Percentiles rank a stretch among this genome's conserved stretches.
phyloP scores from a whole-genome alignment of 352 stramenopile genomes.

The Peronospora destructor region DNA sequence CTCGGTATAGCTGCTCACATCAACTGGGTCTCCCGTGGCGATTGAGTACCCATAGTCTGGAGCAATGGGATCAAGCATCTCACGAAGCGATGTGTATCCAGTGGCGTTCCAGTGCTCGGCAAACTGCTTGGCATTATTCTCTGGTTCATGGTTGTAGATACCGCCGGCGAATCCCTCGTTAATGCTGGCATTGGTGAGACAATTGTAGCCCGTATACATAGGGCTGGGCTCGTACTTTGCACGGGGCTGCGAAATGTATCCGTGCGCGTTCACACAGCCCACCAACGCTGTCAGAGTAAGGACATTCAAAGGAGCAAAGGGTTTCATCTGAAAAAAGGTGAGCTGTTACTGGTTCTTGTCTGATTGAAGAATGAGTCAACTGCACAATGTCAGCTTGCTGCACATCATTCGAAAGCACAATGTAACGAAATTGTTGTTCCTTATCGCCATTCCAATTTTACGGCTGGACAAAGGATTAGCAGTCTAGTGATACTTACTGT shows the following conservation, averaged over 20 bases:
- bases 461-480: too few relatives aligned
- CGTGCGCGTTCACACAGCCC: conserved; percentile 10
- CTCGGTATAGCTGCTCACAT: conserved; percentile 28
- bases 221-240: conserved; percentile 24
- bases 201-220: conserved; percentile 26
- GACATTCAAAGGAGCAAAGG: conserved; percentile 3
- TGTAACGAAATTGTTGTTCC: too few relatives aligned
- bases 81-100: conserved; percentile 29
- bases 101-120: conserved; percentile 22
- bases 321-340: conserved; percentile 2
- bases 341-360: too few relatives aligned
- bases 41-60: conserved; percentile 31
- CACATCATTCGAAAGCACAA: not conserved
- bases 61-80: conserved; percentile 31
- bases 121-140: conserved; percentile 31
- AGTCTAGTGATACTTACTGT: too few relatives aligned
- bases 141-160: conserved; percentile 29
- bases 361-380: not conserved
- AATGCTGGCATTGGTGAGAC: conserved; percentile 18
- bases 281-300: conserved; percentile 13
- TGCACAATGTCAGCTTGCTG: conserved; percentile 7
- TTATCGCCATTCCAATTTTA: too few relatives aligned
- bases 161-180: conserved; percentile 29
- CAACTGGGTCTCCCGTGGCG: conserved; percentile 15
- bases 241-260: conserved; percentile 20